Evolutionary conservation across 2,329 filamentous ascomycete species (phyloP), one percentile per base, ranked within the genome.

Genomic region (Tolypocladium tundrense): DNA sequence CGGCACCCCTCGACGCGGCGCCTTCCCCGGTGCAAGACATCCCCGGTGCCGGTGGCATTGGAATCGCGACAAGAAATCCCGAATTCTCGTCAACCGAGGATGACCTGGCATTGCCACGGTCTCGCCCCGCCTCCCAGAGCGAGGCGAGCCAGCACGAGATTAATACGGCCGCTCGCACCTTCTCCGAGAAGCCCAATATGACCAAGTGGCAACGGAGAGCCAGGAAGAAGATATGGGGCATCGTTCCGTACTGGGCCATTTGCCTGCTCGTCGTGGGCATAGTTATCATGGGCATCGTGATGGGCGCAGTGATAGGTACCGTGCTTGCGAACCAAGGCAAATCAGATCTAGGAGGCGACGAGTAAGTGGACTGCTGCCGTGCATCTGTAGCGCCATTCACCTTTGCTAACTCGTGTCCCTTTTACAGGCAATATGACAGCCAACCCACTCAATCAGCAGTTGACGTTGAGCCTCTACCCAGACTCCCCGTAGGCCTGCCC

Each of bases 221-320:
- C 13, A 79, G 75, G 65, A 78, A 75, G 65, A 83, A 79, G 62
- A 65, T 84, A 4, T 84, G 80, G 66, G 81, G 82, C 7, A 75
- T 86, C 24, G 72, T 87, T 24, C 84, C 84, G 0, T 80, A 81
- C 59, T 87, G 84, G 84, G 82, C 80, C 1, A 75, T 87, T 37
- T 77, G 77, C 52, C 67, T 87, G 14, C 68, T 80, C 2, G 65
- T 75, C 0, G 68, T 78, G 2, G 75, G 77, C 3, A 65, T 85
- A 24, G 62, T 84, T 11, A 64, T 86, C 40, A 73, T 85, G 68
- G 79, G 78, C 19, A 69, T 80, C 9, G 73, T 87, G 2, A 73
- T 86, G 61, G 83, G 81, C 31, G 77, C 82, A 24, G 80, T 86
- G 13, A 73, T 67, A 14, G 66, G 66, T 3, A 65, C 63, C 13